These are phyloP conservation scores for Cryptococcus sp. DNA, from an alignment of 1,284 basidiomycete species.

Conservation along the genomic window DNA sequence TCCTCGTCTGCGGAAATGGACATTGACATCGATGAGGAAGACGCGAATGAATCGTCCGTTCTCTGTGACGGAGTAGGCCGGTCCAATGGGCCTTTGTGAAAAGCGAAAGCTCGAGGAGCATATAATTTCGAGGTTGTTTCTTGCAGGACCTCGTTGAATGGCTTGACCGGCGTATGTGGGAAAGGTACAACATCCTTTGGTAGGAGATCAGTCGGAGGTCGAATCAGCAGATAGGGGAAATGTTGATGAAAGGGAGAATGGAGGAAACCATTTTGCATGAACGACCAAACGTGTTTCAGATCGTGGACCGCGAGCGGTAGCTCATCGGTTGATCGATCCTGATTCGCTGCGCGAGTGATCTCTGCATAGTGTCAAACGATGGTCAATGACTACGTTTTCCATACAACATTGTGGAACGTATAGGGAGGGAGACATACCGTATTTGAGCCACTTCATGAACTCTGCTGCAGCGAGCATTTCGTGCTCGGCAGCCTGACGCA, in stretches of 20 bases:
- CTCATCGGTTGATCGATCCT: conserved; percentile 26
- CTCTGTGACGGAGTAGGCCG: not conserved
- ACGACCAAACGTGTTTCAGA: conserved; percentile 48
- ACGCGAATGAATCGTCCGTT: not conserved
- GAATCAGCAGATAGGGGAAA: conserved; percentile 29
- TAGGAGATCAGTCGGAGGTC: conserved; percentile 20
- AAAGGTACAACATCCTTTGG: conserved; percentile 2
- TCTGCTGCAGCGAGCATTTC: conserved; percentile 36
- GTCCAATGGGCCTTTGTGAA: conserved; percentile 1
- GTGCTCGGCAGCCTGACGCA: conserved; percentile 38
- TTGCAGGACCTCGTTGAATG: conserved; percentile 9
- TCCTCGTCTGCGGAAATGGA: conserved; percentile 17
- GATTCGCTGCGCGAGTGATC: conserved; percentile 21
- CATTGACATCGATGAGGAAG: conserved; percentile 12
- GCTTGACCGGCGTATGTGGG: not conserved
- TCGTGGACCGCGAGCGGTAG: conserved; percentile 33
- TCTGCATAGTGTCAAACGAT: conserved; percentile 14
- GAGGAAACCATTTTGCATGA: conserved; percentile 42
- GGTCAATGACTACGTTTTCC: not conserved
- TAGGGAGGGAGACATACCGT: conserved; percentile 30
- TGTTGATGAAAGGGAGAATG: conserved; percentile 28
- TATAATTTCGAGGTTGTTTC: conserved; percentile 6
- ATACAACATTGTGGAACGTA: not conserved
- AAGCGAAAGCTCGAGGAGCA: not conserved
- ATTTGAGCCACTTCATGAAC: conserved; percentile 49